A percentile compares a stretch with the other conserved stretches of the same genome.
Conservation (phyloP, 169 alveolate genomes). For the Hammondia hammondi region DNA sequence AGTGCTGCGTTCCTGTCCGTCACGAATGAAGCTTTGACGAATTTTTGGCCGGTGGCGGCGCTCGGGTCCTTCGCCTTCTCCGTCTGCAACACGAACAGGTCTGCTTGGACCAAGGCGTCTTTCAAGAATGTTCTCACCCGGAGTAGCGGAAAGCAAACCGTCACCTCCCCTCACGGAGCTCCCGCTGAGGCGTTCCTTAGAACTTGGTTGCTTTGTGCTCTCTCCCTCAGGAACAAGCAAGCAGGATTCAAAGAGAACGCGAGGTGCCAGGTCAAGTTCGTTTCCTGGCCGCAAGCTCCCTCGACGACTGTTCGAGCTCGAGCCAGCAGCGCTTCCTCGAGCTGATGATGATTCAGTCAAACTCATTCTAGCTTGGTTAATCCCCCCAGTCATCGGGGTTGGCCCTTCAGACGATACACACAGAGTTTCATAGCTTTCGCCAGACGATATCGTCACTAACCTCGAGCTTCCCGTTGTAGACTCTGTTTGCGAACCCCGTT, state of each 20-base stretch:
- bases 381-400: neutral
- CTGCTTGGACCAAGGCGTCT: neutral
- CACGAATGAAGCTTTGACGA: neutral
- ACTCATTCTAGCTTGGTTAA: neutral
- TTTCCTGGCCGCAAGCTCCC: neutral
- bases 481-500: neutral
- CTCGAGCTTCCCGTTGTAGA: neutral
- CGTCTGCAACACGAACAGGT: neutral
- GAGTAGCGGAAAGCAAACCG: neutral
- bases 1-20: neutral
- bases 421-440: neutral
- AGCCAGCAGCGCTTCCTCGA: neutral
- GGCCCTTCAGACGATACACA: neutral
- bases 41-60: neutral
- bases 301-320: neutral
- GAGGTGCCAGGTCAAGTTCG: neutral
- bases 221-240: neutral
- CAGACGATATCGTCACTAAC: neutral
- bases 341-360: neutral
- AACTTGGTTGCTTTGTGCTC: neutral
- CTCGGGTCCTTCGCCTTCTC: neutral
- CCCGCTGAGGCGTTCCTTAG: neutral
- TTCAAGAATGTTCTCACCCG: neutral
- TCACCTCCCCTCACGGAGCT: neutral
- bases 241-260: constrained; percentile 29